Evolutionary conservation across 2,329 filamentous ascomycete genomes (phyloP), one percentile per base, ranked within the genome.

Genomic region (Trichoderma atrobrunneum): DNA sequence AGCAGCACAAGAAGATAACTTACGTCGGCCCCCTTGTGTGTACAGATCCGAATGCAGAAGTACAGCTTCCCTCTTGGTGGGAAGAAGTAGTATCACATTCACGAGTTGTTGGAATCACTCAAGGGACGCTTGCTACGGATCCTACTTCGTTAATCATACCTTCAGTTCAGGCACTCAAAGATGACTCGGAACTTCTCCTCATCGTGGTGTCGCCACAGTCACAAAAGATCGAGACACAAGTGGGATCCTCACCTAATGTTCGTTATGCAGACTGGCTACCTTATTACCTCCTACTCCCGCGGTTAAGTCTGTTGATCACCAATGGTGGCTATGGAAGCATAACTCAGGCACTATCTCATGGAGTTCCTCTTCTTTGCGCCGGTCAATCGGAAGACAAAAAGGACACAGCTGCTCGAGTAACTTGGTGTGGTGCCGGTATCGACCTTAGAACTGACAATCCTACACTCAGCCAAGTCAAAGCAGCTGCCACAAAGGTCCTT

Each of bases 271-370:
- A 76, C 30, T 83, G 79, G 79, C 76, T 83, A 21, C 81, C 81
- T 3, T 82, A 83, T 61, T 76, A 80, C 34, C 67, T 79, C 5
- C 76, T 83, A 3, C 77, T 83, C 1, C 80, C 80, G 0, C 78
- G 77, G 21, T 77, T 81, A 3, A 73, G 75, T 7, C 75, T 82
- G 6, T 76, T 82, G 18, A 77, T 82, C 57, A 82, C 81, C 4
- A 82, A 82, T 21, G 81, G 80, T 7, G 81, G 81, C 2, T 82
- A 82, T 43, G 80, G 81, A 18, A 81, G 80, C 43, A 76, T 82
- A 64, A 81, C 79, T 0, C 81, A 82, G 36, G 81, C 81, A 0
- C 74, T 82, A 5, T 80, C 78, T 0, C 79, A 81, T n/a, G 77
- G 76, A 28, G 77, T 82, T 1, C 80, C 81, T 5, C 72, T 82